These are phyloP conservation scores for Ceratocystis papillata DNA, from an alignment of 2,329 filamentous ascomycete species.

Conservation along the genomic window DNA sequence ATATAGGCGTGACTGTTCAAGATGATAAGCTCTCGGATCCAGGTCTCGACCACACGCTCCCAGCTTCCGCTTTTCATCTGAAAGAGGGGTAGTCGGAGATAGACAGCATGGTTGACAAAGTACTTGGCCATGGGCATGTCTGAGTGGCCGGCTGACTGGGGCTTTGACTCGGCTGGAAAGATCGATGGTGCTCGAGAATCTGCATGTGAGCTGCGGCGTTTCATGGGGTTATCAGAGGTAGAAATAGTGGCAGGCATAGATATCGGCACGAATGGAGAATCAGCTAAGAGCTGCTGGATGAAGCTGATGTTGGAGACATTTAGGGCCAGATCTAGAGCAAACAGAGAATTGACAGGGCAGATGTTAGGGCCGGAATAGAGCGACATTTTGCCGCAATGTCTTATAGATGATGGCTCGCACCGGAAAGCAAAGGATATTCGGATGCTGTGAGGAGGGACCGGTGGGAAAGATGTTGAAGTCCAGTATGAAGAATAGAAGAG, in stretches of 20 bases:
- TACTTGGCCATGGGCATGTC: slow-evolving; percentile 5
- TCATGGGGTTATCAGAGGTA: not conserved
- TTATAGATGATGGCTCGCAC: not conserved
- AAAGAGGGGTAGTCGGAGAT: slow-evolving; percentile 4
- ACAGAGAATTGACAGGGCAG: not conserved
- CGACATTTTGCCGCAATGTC: not conserved
- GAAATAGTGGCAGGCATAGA: not conserved
- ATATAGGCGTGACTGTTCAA: not conserved
- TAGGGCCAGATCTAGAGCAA: slow-evolving; percentile 4
- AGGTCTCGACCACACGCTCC: slow-evolving; percentile 4
- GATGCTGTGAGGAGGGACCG: not conserved
- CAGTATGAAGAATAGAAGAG: not conserved
- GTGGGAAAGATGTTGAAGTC: not conserved
- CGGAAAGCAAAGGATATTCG: not conserved
- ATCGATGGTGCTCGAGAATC: not conserved
- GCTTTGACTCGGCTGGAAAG: not conserved
- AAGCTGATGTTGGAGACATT: slow-evolving; percentile 10
- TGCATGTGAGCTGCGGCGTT: not conserved
- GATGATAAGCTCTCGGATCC: slow-evolving; percentile 10
- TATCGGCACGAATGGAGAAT: not conserved
- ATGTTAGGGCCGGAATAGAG: not conserved
- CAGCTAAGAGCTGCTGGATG: not conserved
- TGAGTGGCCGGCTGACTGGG: not conserved
- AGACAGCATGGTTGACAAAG: not conserved
- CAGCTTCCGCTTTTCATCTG: not conserved